phyloP scores from a whole-genome alignment of 1,284 basidiomycete species.

The Xanthoconium separans region DNA sequence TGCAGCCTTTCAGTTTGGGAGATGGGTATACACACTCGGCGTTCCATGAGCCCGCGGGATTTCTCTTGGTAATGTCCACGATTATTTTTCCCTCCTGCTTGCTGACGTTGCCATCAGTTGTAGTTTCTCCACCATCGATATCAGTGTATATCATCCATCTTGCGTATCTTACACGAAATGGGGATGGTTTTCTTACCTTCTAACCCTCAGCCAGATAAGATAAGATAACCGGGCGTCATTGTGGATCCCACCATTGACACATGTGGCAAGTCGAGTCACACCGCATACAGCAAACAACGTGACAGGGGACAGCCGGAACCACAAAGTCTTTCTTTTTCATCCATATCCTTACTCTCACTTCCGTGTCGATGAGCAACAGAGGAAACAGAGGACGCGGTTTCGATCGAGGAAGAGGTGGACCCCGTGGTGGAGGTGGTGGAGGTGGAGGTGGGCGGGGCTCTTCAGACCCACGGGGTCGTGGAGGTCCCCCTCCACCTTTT shows the following conservation, averaged over 20 bases:
- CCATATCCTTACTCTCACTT: background rate
- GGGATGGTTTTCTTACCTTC: background rate
- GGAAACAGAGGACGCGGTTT: slow-evolving; percentile 34
- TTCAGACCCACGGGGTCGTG: slow-evolving; percentile 30
- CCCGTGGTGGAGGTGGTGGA: slow-evolving; percentile 18
- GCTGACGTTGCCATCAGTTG: background rate
- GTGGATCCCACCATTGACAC: background rate
- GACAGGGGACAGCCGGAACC: background rate
- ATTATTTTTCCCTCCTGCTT: background rate
- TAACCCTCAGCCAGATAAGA: slow-evolving; percentile 23
- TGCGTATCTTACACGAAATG: background rate
- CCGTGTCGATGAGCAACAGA: slow-evolving; percentile 32
- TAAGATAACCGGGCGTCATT: slow-evolving; percentile 18
- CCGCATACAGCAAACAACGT: slow-evolving; percentile 27
- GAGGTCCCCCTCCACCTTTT: slow-evolving; percentile 25
- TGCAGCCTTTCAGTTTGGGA: too few relatives aligned
- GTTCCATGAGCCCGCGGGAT: background rate
- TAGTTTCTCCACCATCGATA: background rate
- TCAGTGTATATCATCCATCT: background rate
- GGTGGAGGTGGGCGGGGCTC: slow-evolving; percentile 28
- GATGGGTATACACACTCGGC: background rate
- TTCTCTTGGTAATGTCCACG: background rate
- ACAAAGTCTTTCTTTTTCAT: background rate
- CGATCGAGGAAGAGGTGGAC: slow-evolving; percentile 35
- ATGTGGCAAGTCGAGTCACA: slow-evolving; percentile 9